Evolutionary conservation across 495 filamentous ascomycete genomes (phyloP), one percentile per base, ranked within the genome.

Genomic region (Viridothelium virens): DNA sequence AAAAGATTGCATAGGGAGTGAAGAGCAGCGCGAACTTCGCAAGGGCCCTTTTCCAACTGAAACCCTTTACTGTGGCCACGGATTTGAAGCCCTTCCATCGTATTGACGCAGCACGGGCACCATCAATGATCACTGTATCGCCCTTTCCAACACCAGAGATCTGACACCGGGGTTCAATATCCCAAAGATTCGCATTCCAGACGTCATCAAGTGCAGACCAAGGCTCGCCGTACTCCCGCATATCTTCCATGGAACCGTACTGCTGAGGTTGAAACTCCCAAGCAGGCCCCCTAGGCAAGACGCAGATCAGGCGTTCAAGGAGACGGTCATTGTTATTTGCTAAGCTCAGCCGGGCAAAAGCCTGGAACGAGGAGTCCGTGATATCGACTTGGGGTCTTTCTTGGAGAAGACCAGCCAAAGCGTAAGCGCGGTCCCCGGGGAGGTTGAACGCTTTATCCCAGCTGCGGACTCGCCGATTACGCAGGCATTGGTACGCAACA

Each of bases 261-360:
- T 53, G 48, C 48, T 53, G 48, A 53, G 48, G 48, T 53, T 53
- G 48, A 18, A 53, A 53, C 18, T 53, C 48, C 48, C 48, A 53
- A 18, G 48, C 48, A 11, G 65, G 68, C 33, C 18, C 41, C 31
- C 70, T 65, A 0, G 77, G 77, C 11, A 75, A 67, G 3, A 78
- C 41, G 65, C 78, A 81, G 50, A 79, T 70, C 62, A 80, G 69
- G 31, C 80, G 80, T 67, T 81, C 79, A 25, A 81, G 68, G 38
- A 82, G 70, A 47, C 67, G 65, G 63, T 82, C 70, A 65, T 73
- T 79, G 59, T 78, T 76, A 64, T 82, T 81, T 1, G 73, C 74
- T 0, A 82, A 72, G 31, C 77, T 79, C 9, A 81, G 73, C 56
- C 78, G 70, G 25, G 81, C 79, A 38, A 83, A 77, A 16, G 79